Base-by-base conservation (phyloP, 2,329 filamentous ascomycete species). In the Trichophyton schoenleinii region DNA sequence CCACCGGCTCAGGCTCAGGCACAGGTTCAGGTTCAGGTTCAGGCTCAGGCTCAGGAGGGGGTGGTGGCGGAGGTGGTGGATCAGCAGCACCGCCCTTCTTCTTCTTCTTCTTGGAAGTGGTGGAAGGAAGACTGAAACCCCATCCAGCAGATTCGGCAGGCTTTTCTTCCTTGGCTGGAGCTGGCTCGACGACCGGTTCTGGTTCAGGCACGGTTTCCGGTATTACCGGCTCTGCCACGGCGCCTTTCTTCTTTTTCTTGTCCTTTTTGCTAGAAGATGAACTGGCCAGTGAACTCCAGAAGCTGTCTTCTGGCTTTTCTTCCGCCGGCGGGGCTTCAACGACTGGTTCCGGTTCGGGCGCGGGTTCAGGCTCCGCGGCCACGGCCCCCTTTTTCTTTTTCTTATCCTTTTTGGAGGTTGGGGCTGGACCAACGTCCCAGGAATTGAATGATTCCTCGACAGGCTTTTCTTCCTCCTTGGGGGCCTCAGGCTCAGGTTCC, bases 371-470 rank as follows among this genome's bases (percentile, higher is more conserved):
- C 44, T 68, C 70, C 34, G 63, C 59, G 20, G 63, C 62, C 15
- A 59, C 41, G 3, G 60, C 59, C 67, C 76, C 73, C 59, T 74
- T 76, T 66, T 76, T 77, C 62, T 73, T 71, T 63, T 72, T 70
- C 44, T 66, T 64, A 52, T 68, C 67, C 59, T 65, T 48, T 59
- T 61, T 76, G 73, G 18, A 72, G 11, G 34, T 38, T 71, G 15
- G 66, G 64, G 61, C 69, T 71, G 63, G 71, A 44, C 57, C 7
- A n/a, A 71, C 63, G 49, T 61, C 62, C n/a, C 65, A 68, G 2
- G 67, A 63, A 58, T 69, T 66, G 9, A 42, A 25, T 22, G 25
- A 15, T 22, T 22, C 72, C 68, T 70, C 72, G 71, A 53, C 60
- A 13, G 61, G 60, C 20, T 55, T 55, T 20, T 55, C 52, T 36